Evolutionary conservation across 2,329 filamentous ascomycete genomes (phyloP), one percentile per base, ranked within the genome.

Genomic region (Emmonsia crescens): DNA sequence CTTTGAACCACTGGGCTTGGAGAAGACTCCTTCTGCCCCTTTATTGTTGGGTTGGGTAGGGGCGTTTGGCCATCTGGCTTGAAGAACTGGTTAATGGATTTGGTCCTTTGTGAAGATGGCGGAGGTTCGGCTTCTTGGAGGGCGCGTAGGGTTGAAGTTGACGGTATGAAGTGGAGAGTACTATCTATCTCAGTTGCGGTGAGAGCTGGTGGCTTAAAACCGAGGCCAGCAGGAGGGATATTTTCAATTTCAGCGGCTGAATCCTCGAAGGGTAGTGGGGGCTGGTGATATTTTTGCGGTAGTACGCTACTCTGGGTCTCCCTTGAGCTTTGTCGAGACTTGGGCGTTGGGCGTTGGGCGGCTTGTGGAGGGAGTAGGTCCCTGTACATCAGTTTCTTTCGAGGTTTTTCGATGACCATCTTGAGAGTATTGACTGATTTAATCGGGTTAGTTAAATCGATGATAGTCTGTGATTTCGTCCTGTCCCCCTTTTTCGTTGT

Each of bases 381-480:
- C 59, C 69, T 70, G 63, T 77, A 78, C 71, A 78, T 75, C 36
- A 79, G 61, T 61, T 78, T 78, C n/a, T 68, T 74, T 16, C 76
- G 73, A 8, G 75, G 75, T 57, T 74, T 76, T 40, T 68, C 67
- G 19, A 64, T 66, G 0, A 68, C 66, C 27, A 77, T 67, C 16
- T 71, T 71, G 61, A 77, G 68, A 1, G 68, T 67, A 16, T 69
- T 72, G 21, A 64, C 60, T 4, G 73, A 65, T 16, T n/a, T 21
- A 31, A 12, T 44, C 24, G 38, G 24, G 40, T 44, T 57, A 24
- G 38, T 29, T 12, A 57, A 31, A 44, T 57, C 55, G 16, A 57
- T 57, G 24, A 44, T 14, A 6, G 55, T n/a, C 24, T 57, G 55
- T 31, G 55, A 31, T 46, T 57, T 57, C 24, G 55, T 31, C 14